These are phyloP conservation scores for Clathrospora elynae DNA, from an alignment of 2,329 filamentous ascomycete genomes.

Conservation along the genomic window DNA sequence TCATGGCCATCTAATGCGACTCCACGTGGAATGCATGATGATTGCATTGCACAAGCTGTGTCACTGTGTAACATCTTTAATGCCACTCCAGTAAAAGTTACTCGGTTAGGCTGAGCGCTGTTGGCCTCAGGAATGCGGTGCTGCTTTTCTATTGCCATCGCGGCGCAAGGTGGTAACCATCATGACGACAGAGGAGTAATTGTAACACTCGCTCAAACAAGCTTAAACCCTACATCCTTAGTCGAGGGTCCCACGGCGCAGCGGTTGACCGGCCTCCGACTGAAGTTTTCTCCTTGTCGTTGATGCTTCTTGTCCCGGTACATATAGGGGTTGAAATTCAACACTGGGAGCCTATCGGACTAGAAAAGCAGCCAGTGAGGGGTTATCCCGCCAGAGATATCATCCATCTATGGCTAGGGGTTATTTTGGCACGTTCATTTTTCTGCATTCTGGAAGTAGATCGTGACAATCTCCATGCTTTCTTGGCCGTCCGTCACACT, in stretches of 20 bases:
- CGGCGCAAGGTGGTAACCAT: neutral
- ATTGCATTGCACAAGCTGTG: slow-evolving; percentile 1
- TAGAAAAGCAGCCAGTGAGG: neutral
- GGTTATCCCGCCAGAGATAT: slow-evolving; percentile 4
- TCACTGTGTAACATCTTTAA: slow-evolving; percentile 12
- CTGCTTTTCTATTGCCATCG: neutral
- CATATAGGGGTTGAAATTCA: neutral
- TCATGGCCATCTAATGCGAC: slow-evolving; percentile 1
- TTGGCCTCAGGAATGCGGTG: slow-evolving; percentile 2
- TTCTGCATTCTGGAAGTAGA: slow-evolving; percentile 5
- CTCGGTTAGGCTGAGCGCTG: neutral
- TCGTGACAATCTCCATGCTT: slow-evolving; percentile 22
- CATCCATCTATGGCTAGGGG: slow-evolving; percentile 2
- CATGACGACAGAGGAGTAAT: neutral
- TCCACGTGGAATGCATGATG: slow-evolving; percentile 13
- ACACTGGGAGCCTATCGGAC: neutral
- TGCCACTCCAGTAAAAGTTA: neutral
- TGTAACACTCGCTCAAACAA: neutral
- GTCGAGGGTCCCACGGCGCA: slow-evolving; percentile 5
- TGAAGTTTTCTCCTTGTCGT: neutral
- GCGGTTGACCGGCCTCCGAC: slow-evolving; percentile 1
- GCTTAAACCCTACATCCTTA: neutral
- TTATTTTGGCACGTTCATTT: slow-evolving; percentile 6
- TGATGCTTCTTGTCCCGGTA: neutral
- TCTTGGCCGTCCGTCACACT: slow-evolving; percentile 14